Conservation (phyloP, 257 asterid species). For the Solanum raphanifolium region DNA sequence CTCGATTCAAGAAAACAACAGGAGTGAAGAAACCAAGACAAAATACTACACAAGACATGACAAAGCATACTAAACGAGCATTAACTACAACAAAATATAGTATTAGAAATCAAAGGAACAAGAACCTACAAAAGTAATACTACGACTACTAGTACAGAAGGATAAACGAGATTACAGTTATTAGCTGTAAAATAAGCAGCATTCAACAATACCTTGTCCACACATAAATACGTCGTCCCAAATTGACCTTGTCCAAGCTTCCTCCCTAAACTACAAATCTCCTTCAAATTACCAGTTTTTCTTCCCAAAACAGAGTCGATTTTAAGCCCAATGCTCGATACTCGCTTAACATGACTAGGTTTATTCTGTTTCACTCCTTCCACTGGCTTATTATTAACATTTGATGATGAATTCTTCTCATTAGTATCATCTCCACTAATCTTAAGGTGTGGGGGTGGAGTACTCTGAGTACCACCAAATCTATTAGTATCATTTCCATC, state of each 20-base stretch:
- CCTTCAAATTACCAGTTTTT: constrained; percentile 61
- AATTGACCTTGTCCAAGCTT: constrained; percentile 84
- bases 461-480: constrained; percentile 20
- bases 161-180: not conserved
- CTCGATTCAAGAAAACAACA: too few relatives aligned
- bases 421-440: constrained; percentile 12
- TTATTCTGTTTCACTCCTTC: constrained; percentile 15
- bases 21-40: not conserved
- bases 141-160: not conserved
- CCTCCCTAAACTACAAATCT: constrained; percentile 44
- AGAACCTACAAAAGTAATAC: not conserved
- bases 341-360: constrained; percentile 30
- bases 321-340: constrained; percentile 56
- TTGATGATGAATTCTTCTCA: not conserved
- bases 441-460: constrained; percentile 35
- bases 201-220: constrained; percentile 23
- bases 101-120: not conserved
- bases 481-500: constrained; percentile 12
- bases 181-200: not conserved
- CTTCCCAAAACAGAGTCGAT: constrained; percentile 65
- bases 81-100: not conserved
- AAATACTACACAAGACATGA: not conserved
- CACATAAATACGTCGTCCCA: constrained; percentile 65
- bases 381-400: not conserved
- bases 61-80: not conserved